These are phyloP conservation scores for Sarocladium brachiariae DNA, from an alignment of 2,329 filamentous ascomycete species.

Conservation along the genomic window DNA sequence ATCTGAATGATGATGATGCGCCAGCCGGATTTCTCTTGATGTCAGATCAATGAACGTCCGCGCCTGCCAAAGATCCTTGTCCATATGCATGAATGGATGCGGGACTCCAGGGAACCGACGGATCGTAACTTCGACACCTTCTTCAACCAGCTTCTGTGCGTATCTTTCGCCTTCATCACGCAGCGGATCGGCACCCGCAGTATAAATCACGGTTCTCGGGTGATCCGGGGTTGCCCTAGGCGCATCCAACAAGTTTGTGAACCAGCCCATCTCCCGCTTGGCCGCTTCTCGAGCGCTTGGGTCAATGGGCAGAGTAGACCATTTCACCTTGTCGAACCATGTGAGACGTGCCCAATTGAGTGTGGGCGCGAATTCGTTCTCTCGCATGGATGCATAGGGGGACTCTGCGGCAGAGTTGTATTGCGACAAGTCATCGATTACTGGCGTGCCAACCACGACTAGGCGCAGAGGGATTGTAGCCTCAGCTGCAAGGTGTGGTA, in stretches of 20 bases:
- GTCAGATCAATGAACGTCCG: slow-evolving; percentile 26
- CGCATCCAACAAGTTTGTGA: slow-evolving; percentile 28
- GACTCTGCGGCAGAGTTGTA: slow-evolving; percentile 28
- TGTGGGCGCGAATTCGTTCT: slow-evolving; percentile 35
- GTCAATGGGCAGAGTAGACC: slow-evolving; percentile 1
- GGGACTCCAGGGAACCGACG: slow-evolving; percentile 40
- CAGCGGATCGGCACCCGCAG: slow-evolving; percentile 36
- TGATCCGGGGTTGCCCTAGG: slow-evolving; percentile 24
- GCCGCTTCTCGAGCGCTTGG: slow-evolving; percentile 16
- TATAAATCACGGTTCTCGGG: slow-evolving; percentile 33
- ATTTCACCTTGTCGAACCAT: slow-evolving; percentile 32
- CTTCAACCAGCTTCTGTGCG: slow-evolving; percentile 31
- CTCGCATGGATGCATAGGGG: slow-evolving; percentile 32
- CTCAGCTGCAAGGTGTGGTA: slow-evolving; percentile 35
- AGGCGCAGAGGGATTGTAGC: slow-evolving; percentile 28
- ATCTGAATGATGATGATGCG: slow-evolving; percentile 16
- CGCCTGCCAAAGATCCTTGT: slow-evolving; percentile 29
- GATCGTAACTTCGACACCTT: slow-evolving; percentile 37
- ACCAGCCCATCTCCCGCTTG: slow-evolving; percentile 17
- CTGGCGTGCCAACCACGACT: slow-evolving; percentile 32
- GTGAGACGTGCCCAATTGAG: slow-evolving; percentile 36
- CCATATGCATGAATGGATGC: slow-evolving; percentile 45
- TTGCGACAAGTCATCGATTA: slow-evolving; percentile 32
- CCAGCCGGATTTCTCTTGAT: slow-evolving; percentile 24
- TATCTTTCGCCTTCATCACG: slow-evolving; percentile 44